Evolutionary conservation across 441 rosid genomes (phyloP), one percentile per base, ranked within the genome.

Genomic region (Rhodomyrtus psidioides): DNA sequence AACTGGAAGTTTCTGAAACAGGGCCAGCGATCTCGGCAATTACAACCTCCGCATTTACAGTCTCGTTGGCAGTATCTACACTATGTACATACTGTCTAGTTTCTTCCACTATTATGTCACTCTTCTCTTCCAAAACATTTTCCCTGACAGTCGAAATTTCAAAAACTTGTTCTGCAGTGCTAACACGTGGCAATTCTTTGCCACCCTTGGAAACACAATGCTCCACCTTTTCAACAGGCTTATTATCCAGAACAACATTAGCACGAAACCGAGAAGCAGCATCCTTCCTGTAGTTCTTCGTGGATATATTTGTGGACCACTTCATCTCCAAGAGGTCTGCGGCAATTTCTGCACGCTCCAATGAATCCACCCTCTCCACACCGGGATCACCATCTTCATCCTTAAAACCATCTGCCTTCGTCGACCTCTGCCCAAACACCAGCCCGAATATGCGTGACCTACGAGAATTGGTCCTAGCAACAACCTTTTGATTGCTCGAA

Each of bases 271-370:
- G 85, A 15, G 91, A 88, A 86, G 76, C 84, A 60, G 85, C 87
- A 59, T 87, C 93, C 90, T 94, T 93, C n/a, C 85, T 42, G 34
- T 85, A 51, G 86, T 87, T 91, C 85, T 86, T 85, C 34, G 95
- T 88, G 83, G 93, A 88, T 28, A 96, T 91, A 92, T 90, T 93
- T 34, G 98, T 96, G 82, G 99, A 96, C 99, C 99, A 97, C 82
- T 91, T 93, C 88, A 95, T 91, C 79, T 97, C 87, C 81, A 86
- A 81, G 59, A 86, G 87, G 53, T 86, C 65, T 51, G 87, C 87
- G 13, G 87, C 87, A n/a, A 86, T 86, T 82, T 86, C 84, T 0
- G 87, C 87, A 2, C 87, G 60, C 60, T 97, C 98, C 91, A 95
- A 87, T 5, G 98, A 93, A 87, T 85, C 92, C 53, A 85, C 87